Evolutionary conservation across 345 rosid genomes (phyloP).

Genomic region (Syzygium jambos): DNA sequence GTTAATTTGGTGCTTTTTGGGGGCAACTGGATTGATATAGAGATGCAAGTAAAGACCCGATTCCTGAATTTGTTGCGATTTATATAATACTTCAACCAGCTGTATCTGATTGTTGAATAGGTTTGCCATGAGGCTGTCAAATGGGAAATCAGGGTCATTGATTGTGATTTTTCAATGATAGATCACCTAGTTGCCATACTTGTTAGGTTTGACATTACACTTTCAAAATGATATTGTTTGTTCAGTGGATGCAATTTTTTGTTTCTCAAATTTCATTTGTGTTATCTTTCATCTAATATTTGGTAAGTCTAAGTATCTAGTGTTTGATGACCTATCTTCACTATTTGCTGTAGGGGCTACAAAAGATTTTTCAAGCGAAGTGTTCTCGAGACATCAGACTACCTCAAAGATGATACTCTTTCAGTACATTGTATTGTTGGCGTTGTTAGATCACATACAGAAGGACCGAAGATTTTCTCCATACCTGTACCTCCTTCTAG

Average conservation of each 20-base stretch:
- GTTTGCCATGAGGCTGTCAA: background rate
- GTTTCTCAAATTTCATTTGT: background rate
- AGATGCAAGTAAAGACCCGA: background rate
- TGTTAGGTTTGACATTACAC: background rate
- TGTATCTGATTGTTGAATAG: background rate
- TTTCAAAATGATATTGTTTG: background rate
- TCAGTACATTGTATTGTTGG: conserved; percentile 47
- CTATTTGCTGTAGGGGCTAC: conserved; percentile 49
- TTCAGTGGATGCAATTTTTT: background rate
- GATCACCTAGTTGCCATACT: background rate
- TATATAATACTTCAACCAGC: background rate
- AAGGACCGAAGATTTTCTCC: conserved; percentile 41
- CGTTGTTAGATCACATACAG: conserved; percentile 50
- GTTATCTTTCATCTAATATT: background rate
- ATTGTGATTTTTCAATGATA: background rate
- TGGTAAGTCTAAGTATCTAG: background rate
- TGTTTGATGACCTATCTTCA: background rate
- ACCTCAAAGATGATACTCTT: conserved; percentile 43
- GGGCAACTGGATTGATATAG: background rate
- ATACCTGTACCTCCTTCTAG: conserved; percentile 35
- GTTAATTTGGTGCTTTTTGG: background rate
- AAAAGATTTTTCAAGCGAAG: conserved; percentile 47
- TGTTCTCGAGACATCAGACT: conserved; percentile 41
- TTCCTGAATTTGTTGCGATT: background rate
- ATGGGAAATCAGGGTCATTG: background rate